phyloP scores from a whole-genome alignment of 106 monocot genomes.

The Apostasia ramifera region DNA sequence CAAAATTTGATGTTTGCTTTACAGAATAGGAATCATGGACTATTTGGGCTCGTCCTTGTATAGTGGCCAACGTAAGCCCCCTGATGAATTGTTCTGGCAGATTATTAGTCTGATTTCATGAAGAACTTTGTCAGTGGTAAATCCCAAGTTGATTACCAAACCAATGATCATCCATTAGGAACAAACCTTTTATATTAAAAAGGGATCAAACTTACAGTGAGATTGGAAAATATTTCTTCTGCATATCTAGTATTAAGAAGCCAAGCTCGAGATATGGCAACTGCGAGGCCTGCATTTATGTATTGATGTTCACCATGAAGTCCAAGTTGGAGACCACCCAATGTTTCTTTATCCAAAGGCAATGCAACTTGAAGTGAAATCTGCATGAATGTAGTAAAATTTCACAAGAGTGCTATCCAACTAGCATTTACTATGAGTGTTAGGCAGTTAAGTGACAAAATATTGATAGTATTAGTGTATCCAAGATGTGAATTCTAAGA shows the following conservation, averaged over 20 bases:
- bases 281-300: conserved; percentile 84
- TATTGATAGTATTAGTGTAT: too few species aligned
- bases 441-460: too few species aligned
- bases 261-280: conserved; percentile 56
- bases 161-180: background rate
- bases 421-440: too few species aligned
- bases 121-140: conserved; percentile 7
- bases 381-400: conserved; percentile 13
- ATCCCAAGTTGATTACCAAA: background rate
- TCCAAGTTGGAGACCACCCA: conserved; percentile 69
- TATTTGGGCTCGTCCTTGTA: conserved; percentile 87
- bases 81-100: conserved; percentile 67
- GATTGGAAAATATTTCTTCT: conserved; percentile 16
- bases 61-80: conserved; percentile 46
- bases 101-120: conserved; percentile 24
- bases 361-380: conserved; percentile 53
- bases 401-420: too few species aligned
- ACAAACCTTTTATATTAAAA: conserved; percentile 4
- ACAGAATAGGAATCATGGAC: conserved; percentile 38
- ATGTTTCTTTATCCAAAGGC: conserved; percentile 39
- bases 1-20: conserved; percentile 2
- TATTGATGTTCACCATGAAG: conserved; percentile 88
- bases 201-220: conserved; percentile 25
- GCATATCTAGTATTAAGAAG: conserved; percentile 51
- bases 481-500: too few species aligned